Evolutionary conservation across 2,329 filamentous ascomycete genomes (phyloP), one percentile per base, ranked within the genome.

Genomic region (Fusarium humuli): DNA sequence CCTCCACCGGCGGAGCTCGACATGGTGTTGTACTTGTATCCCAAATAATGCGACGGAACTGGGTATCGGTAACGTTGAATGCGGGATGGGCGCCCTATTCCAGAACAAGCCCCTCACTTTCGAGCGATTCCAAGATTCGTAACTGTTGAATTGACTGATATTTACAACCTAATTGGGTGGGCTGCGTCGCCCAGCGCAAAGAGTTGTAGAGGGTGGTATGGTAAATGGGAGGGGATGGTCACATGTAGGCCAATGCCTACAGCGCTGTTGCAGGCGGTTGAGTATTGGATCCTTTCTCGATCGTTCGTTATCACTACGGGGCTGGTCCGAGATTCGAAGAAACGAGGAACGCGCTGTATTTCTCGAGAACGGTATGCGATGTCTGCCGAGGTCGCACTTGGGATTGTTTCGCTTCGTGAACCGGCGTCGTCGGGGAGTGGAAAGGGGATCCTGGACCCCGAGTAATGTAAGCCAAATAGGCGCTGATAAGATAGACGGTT

Each of bases 1-100:
- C 96, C 94, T 84, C 93, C 93, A 81, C 90, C 75, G 68, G 77
- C 83, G 67, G 85, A 81, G 77, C 79, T 83, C 76, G 87, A 85
- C 87, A 89, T 89, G 77, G 76, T 82, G 79, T 72, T 72, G 73
- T 75, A 67, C 68, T 71, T 76, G 73, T 73, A 75, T 75, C 67
- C 72, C 64, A 53, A 65, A 71, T 61, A 61, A 60, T 56, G 50
- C 49, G 46, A 73, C 60, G 45, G 53, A 46, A 66, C 56, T 58
- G 40, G 54, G 42, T 65, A 67, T 73, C 57, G 64, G 62, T 45
- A 57, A 60, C 49, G 67, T 66, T 71, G 42, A 63, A 68, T 65
- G 57, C 50, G 73, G 71, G 60, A 74, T 76, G 71, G 74, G 64
- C 58, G 54, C 61, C 60, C 61, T 61, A 52, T 56, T 40, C 53